These are phyloP conservation scores for Pulveroboletus sp. DNA, from an alignment of 768 basidiomycete genomes.

Conservation along the genomic window DNA sequence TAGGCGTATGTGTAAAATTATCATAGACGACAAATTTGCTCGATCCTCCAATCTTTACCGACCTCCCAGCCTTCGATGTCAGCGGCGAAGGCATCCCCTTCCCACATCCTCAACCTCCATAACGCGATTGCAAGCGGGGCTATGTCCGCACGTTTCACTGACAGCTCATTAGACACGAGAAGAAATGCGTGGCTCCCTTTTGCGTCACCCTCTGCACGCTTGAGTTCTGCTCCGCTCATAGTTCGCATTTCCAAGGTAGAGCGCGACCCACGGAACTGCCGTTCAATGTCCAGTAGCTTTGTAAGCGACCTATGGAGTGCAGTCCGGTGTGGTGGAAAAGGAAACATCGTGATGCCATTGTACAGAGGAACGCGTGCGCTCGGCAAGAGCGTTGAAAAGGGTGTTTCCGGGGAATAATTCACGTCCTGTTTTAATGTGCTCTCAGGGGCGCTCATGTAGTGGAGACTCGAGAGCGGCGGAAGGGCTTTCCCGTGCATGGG, in stretches of 20 bases:
- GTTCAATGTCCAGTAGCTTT: slow-evolving; percentile 47
- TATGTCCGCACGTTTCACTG: slow-evolving; percentile 51
- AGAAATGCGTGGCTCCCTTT: slow-evolving; percentile 70
- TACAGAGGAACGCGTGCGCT: slow-evolving; percentile 54
- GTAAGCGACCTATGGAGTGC: slow-evolving; percentile 48
- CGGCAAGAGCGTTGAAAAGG: slow-evolving; percentile 26
- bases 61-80: slow-evolving; percentile 35
- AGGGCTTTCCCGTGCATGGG: slow-evolving; percentile 13
- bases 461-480: slow-evolving; percentile 27
- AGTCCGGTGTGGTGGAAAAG: slow-evolving; percentile 54
- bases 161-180: slow-evolving; percentile 48
- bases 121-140: slow-evolving; percentile 64
- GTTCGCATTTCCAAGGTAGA: background rate
- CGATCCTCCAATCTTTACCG: slow-evolving; percentile 23
- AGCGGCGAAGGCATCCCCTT: slow-evolving; percentile 38
- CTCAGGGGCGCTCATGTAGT: background rate
- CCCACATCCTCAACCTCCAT: slow-evolving; percentile 79
- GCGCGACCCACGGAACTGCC: slow-evolving; percentile 19
- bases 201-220: slow-evolving; percentile 24
- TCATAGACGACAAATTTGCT: slow-evolving; percentile 7
- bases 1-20: background rate
- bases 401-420: slow-evolving; percentile 3
- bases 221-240: background rate
- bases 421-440: background rate
- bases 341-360: slow-evolving; percentile 62